A percentile compares a stretch with the other conserved stretches of the same genome.
phyloP scores from a whole-genome alignment of 495 filamentous ascomycete species.

The Tuber borchii region DNA sequence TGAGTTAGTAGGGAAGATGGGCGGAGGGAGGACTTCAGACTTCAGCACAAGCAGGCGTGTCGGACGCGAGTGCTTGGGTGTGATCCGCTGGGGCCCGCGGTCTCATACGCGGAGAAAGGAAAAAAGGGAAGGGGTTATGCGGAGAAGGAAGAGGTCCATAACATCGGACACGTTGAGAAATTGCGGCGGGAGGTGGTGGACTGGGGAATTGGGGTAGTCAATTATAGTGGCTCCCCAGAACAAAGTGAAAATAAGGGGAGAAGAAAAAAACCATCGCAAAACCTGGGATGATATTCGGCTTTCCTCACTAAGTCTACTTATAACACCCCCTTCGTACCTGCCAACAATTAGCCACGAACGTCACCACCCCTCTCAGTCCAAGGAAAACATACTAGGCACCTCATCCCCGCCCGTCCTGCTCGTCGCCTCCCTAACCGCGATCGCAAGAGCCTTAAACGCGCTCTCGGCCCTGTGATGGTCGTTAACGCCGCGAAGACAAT shows the following conservation, averaged over 20 bases:
- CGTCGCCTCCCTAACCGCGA: slow-evolving; percentile 71
- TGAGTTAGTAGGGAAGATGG: not conserved
- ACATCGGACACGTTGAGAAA: not conserved
- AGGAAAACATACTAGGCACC: slow-evolving; percentile 62
- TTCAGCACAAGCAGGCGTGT: not conserved
- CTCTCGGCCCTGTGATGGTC: slow-evolving; percentile 96
- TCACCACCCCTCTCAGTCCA: not conserved
- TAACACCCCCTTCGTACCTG: slow-evolving; percentile 35
- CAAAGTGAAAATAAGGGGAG: not conserved
- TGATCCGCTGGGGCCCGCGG: not conserved
- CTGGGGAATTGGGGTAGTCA: not conserved
- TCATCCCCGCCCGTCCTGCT: slow-evolving; percentile 68
- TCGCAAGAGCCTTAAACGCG: slow-evolving; percentile 92
- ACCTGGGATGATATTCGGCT: not conserved
- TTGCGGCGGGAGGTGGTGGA: not conserved
- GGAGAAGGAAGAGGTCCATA: not conserved
- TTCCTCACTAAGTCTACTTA: slow-evolving; percentile 1
- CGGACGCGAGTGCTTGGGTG: not conserved
- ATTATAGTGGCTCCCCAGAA: not conserved
- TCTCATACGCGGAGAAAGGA: not conserved
- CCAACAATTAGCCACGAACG: not conserved
- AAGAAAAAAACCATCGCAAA: not conserved
- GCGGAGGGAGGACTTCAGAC: not conserved
- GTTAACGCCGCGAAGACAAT: slow-evolving; percentile 79
- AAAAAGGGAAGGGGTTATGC: not conserved